Percentiles rank a stretch among this genome's conserved stretches.
phyloP scores from a whole-genome alignment of 2,329 filamentous ascomycete species.

The Knufia petricola region DNA sequence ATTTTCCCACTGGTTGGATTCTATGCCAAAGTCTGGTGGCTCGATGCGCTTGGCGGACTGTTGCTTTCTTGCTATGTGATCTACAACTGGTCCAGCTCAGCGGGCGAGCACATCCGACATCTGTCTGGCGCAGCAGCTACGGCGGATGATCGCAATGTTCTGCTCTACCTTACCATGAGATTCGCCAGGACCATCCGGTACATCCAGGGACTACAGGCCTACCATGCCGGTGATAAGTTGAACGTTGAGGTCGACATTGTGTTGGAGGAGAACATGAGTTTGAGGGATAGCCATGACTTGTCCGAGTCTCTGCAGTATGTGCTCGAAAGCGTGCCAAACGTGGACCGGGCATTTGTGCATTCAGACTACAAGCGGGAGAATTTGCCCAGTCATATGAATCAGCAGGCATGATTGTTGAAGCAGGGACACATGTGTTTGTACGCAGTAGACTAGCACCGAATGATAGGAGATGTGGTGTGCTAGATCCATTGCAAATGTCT shows the following conservation, averaged over 20 bases:
- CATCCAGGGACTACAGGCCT: slow-evolving; percentile 76
- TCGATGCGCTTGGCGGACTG: slow-evolving; percentile 70
- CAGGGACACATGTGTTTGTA: too few relatives aligned
- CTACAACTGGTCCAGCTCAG: slow-evolving; percentile 66
- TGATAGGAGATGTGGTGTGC: too few relatives aligned
- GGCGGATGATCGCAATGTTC: slow-evolving; percentile 71
- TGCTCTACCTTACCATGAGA: slow-evolving; percentile 86
- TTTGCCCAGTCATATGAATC: slow-evolving; percentile 33
- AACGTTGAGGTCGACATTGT: slow-evolving; percentile 79
- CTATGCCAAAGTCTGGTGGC: slow-evolving; percentile 71
- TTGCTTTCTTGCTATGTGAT: slow-evolving; percentile 71
- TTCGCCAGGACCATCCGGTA: slow-evolving; percentile 80
- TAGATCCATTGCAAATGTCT: too few relatives aligned
- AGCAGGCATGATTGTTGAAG: slow-evolving; percentile 18
- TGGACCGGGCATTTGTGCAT: slow-evolving; percentile 63
- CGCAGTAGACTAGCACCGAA: too few relatives aligned
- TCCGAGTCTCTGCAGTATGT: slow-evolving; percentile 73
- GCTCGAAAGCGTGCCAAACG: slow-evolving; percentile 70
- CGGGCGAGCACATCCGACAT: slow-evolving; percentile 67
- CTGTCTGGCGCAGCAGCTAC: slow-evolving; percentile 68
- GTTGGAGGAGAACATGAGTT: slow-evolving; percentile 61
- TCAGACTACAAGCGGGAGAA: slow-evolving; percentile 31
- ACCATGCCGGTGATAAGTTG: slow-evolving; percentile 76
- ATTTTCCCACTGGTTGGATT: slow-evolving; percentile 74
- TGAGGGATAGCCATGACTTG: slow-evolving; percentile 74